Evolutionary conservation across 768 basidiomycete species (phyloP).

Genomic region (Pulveroboletus sp.): DNA sequence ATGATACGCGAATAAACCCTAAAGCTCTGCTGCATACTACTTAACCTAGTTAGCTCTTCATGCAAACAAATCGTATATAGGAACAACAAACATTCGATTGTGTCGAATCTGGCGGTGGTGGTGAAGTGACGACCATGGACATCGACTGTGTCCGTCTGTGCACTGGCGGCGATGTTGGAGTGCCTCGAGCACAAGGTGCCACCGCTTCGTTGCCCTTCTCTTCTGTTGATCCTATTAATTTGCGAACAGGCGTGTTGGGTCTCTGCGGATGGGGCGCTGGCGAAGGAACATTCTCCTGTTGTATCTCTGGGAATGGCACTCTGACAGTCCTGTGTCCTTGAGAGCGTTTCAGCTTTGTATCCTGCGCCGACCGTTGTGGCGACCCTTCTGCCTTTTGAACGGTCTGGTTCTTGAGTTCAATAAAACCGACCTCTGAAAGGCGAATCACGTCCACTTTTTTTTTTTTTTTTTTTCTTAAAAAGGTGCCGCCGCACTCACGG

Average conservation of each 20-base stretch:
- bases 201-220: background rate
- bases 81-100: slow-evolving; percentile 14
- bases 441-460: background rate
- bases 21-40: slow-evolving; percentile 26
- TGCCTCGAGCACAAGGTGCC: background rate
- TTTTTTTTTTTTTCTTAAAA: background rate
- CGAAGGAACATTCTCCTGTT: background rate
- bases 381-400: background rate
- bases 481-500: slow-evolving; percentile 13
- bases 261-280: background rate
- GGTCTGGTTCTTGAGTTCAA: slow-evolving; percentile 9
- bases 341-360: slow-evolving; percentile 3
- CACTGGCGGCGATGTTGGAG: slow-evolving; percentile 8
- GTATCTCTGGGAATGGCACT: background rate
- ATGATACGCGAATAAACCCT: background rate
- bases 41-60: background rate
- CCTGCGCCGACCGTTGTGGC: background rate
- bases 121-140: slow-evolving; percentile 21
- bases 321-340: slow-evolving; percentile 7
- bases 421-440: slow-evolving; percentile 12
- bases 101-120: slow-evolving; percentile 7
- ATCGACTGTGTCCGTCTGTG: slow-evolving; percentile 28
- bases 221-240: background rate
- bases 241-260: background rate
- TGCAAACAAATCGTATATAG: background rate